A percentile compares a stretch with the other conserved stretches of the same genome.
These are phyloP conservation scores for Pseudozyma tsukubaensis DNA, from an alignment of 1,284 basidiomycete genomes.

Conservation along the genomic window DNA sequence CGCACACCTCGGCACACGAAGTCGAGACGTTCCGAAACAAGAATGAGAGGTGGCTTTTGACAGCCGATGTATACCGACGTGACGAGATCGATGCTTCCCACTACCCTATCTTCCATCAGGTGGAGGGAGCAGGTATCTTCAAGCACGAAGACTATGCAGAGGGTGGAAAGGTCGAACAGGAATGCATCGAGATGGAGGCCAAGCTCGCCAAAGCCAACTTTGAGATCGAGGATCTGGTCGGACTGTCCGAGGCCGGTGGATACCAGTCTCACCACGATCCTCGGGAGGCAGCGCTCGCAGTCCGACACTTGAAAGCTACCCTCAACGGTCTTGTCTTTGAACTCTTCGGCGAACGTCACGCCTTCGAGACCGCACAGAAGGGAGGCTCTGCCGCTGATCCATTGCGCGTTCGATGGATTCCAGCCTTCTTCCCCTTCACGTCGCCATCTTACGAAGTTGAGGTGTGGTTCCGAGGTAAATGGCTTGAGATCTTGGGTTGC, in stretches of 20 bases:
- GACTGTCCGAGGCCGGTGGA: constrained; percentile 79
- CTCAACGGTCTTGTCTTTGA: constrained; percentile 87
- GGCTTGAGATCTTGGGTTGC: constrained; percentile 95
- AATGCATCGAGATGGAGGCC: constrained; percentile 75
- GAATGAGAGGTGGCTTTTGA: constrained; percentile 85
- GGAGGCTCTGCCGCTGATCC: constrained; percentile 71
- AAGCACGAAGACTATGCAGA: constrained; percentile 70
- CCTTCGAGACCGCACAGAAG: constrained; percentile 68
- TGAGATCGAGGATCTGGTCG: constrained; percentile 85
- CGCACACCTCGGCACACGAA: constrained; percentile 97
- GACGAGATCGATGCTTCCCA: constrained; percentile 98
- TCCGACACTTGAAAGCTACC: constrained; percentile 87
- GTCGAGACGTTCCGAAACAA: constrained; percentile 87
- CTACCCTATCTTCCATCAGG: constrained; percentile 98
- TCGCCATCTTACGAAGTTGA: constrained; percentile 97
- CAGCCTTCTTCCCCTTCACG: constrained; percentile 98
- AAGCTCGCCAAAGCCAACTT: constrained; percentile 73
- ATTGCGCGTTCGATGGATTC: constrained; percentile 92
- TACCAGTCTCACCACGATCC: constrained; percentile 80
- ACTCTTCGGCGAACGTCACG: constrained; percentile 75
- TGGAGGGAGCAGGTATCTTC: constrained; percentile 92
- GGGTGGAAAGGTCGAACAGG: constrained; percentile 69
- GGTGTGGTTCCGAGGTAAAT: constrained; percentile 93
- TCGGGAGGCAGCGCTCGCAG: constrained; percentile 73
- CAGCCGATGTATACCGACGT: constrained; percentile 97